Percentiles rank a stretch among this genome's conserved stretches.
These are phyloP conservation scores for Neolentinus lepideus DNA, from an alignment of 1,284 basidiomycete species.

Conservation along the genomic window DNA sequence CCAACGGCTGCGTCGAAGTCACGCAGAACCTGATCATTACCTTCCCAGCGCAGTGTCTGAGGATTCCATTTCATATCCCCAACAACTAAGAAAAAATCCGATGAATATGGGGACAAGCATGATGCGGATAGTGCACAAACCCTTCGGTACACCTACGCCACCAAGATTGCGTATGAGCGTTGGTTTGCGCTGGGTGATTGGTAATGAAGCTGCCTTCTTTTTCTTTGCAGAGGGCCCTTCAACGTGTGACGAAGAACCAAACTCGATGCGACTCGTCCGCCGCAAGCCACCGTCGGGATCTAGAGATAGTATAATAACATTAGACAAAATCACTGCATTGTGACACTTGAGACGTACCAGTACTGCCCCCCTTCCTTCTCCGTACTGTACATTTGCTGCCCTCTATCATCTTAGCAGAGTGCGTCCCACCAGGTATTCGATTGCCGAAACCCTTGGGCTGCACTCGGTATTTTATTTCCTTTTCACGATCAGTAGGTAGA, in stretches of 20 bases:
- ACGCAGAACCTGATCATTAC: constrained; percentile 84
- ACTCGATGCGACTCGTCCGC: constrained; percentile 30
- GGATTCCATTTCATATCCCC: constrained; percentile 99
- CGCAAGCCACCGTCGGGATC: constrained; percentile 24
- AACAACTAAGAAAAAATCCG: constrained; percentile 25
- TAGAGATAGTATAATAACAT: not conserved
- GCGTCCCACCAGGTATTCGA: constrained; percentile 49
- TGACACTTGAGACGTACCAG: constrained; percentile 28
- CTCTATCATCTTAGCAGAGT: constrained; percentile 33
- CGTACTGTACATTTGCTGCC: constrained; percentile 43
- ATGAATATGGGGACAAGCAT: not conserved
- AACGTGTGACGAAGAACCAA: constrained; percentile 18
- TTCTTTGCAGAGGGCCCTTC: constrained; percentile 38
- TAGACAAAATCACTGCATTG: not conserved
- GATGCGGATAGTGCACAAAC: constrained; percentile 34
- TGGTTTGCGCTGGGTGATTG: constrained; percentile 59
- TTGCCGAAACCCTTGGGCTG: constrained; percentile 61
- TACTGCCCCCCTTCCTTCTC: constrained; percentile 31
- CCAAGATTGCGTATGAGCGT: constrained; percentile 86
- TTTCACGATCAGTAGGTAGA: constrained; percentile 78
- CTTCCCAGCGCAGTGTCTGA: constrained; percentile 85
- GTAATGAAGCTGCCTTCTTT: constrained; percentile 43
- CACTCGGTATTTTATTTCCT: constrained; percentile 64
- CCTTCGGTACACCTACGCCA: constrained; percentile 64
- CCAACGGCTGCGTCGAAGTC: constrained; percentile 84